phyloP scores from a whole-genome alignment of 495 filamentous ascomycete genomes.

The Talaromyces ruber region DNA sequence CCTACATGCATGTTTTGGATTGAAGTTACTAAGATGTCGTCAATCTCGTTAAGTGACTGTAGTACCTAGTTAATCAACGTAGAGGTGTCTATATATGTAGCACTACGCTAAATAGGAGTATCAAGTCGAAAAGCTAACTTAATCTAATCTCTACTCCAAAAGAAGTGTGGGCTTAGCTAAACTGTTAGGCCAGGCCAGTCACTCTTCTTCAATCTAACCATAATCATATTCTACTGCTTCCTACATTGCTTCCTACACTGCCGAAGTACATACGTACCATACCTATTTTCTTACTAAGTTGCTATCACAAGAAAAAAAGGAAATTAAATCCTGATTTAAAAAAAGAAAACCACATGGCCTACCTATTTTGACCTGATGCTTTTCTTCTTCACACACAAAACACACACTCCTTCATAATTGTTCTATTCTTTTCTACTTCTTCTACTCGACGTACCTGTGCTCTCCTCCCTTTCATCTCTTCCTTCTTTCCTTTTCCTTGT shows the following conservation, averaged over 20 bases:
- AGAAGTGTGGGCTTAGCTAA: not conserved
- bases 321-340: slow-evolving; percentile 4
- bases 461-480: slow-evolving; percentile 12
- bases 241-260: not conserved
- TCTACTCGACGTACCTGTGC: slow-evolving; percentile 10
- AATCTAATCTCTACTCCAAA: not conserved
- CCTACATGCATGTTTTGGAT: not conserved
- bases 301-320: not conserved
- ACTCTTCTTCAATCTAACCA: not conserved
- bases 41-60: not conserved
- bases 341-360: slow-evolving; percentile 5
- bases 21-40: not conserved
- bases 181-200: not conserved
- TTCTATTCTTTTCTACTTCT: slow-evolving; percentile 14
- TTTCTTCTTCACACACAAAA: slow-evolving; percentile 16
- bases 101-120: not conserved
- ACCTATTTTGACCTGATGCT: slow-evolving; percentile 6
- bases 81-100: not conserved
- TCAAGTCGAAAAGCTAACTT: not conserved
- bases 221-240: not conserved
- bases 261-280: not conserved
- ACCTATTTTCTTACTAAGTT: not conserved
- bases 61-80: not conserved
- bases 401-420: slow-evolving; percentile 11
- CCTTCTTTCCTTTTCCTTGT: slow-evolving; percentile 10